Percentiles rank a stretch among this genome's conserved stretches.
Conservation (phyloP, 345 rosid species). For the Geranium brycei region DNA sequence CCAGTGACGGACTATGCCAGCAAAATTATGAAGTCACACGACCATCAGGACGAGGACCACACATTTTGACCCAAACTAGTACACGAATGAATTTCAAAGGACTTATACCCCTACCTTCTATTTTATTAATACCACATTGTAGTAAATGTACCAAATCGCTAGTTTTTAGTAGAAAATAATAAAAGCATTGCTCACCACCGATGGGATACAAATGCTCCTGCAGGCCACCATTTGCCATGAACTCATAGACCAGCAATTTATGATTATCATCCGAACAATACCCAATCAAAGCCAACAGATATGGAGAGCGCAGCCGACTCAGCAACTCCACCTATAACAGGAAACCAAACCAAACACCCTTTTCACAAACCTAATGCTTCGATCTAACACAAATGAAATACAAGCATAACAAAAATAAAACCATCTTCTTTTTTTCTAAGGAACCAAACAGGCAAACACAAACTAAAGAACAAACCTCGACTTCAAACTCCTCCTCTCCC, state of each 20-base stretch:
- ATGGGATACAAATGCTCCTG: constrained; percentile 78
- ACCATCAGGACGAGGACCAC: no score
- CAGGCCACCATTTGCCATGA: constrained; percentile 74
- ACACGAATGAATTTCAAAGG: no score
- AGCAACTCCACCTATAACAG: constrained; percentile 59
- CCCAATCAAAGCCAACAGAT: constrained; percentile 64
- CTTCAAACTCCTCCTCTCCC: constrained; percentile 82
- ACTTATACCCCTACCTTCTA: no score
- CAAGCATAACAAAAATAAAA: neutral
- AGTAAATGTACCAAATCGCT: neutral
- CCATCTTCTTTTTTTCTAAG: neutral
- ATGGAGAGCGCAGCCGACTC: constrained; percentile 58
- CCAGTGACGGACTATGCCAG: no score
- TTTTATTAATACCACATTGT: no score
- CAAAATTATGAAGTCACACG: no score
- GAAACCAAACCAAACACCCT: neutral
- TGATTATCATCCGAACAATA: constrained; percentile 57
- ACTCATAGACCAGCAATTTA: constrained; percentile 65
- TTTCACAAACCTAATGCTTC: no score
- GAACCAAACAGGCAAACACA: neutral
- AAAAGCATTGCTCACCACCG: constrained; percentile 29
- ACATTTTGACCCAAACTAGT: no score
- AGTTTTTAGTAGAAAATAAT: neutral
- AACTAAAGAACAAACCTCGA: constrained; percentile 44
- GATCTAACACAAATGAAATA: neutral